Base-by-base conservation (phyloP, 1,139 yeast species). In the Blastobotrys apis region DNA sequence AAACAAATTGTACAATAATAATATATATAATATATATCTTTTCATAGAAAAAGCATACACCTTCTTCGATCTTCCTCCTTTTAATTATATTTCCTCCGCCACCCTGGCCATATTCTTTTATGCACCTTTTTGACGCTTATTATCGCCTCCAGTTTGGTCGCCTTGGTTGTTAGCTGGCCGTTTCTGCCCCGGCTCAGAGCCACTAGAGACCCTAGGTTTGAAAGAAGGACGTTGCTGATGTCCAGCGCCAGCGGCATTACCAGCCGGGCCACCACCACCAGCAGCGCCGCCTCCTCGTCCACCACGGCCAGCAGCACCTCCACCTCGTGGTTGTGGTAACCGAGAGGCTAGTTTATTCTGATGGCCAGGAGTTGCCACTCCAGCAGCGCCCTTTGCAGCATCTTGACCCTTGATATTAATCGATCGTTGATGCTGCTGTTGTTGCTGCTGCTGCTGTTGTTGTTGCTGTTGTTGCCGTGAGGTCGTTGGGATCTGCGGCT, bases 321-420 rank as follows among this genome's bases (percentile, higher is more conserved):
- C 37, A 17, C 42, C 37, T n/a, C n/a, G n/a, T n/a, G n/a, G n/a
- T 12, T 26, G 36, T 16, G 43, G 43, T 20, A 39, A 26, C 13
- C 43, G 34, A 6, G 38, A 33, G 3, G 36, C 35, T 5, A 37
- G 27, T 5, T 29, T 37, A 5, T 20, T 5, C 2, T 30, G 17
- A 15, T 21, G 23, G 20, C 19, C 16, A 13, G 21, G n/a, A 33
- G 41, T 15, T 6, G 41, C 13, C 21, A 8, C 12, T 26, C 27
- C 22, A 16, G 35, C 21, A 15, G 36, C 36, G 4, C 5, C 5
- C n/a, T 13, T 17, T 3, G 23, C 15, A 19, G 32, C 25, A 8
- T 39, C 42, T 39, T 39, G 42, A 23, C 42, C 42, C 31, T 39
- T 39, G 36, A 39, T 39, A 16, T 31, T 31, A 15, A 39, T 39